phyloP scores from a whole-genome alignment of 805 yeast genomes.

The Spencermartinsiella europaea region DNA sequence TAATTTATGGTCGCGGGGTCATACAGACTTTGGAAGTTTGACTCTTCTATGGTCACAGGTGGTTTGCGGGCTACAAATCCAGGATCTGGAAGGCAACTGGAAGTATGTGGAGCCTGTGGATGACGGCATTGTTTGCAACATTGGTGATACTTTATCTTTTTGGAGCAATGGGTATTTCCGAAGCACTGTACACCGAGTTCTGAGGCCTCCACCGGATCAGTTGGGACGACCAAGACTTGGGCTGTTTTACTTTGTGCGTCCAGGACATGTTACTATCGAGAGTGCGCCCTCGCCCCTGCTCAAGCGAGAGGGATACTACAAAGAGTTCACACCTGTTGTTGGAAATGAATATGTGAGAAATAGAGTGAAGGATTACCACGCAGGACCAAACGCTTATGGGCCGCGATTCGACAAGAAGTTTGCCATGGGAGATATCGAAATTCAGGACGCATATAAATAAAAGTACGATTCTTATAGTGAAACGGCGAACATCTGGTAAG shows the following conservation, averaged over 20 bases:
- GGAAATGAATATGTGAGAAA: slow-evolving; percentile 12
- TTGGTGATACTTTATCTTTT: slow-evolving; percentile 16
- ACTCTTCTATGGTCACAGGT: slow-evolving; percentile 15
- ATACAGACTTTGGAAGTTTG: slow-evolving; percentile 15
- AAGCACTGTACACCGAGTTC: slow-evolving; percentile 15
- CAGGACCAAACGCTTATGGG: slow-evolving; percentile 5
- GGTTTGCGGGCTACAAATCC: slow-evolving; percentile 16
- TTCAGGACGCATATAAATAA: slow-evolving; percentile 11
- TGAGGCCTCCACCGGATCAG: slow-evolving; percentile 18
- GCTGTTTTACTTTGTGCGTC: slow-evolving; percentile 17
- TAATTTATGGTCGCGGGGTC: slow-evolving; percentile 15
- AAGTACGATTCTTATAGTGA: too few species aligned
- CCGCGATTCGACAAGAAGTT: slow-evolving; percentile 13
- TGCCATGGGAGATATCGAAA: slow-evolving; percentile 11
- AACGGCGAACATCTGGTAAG: too few species aligned
- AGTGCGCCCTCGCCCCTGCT: slow-evolving; percentile 12
- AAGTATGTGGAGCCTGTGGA: slow-evolving; percentile 14
- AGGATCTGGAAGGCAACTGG: slow-evolving; percentile 10
- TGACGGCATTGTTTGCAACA: slow-evolving; percentile 14
- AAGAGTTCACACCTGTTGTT: slow-evolving; percentile 7
- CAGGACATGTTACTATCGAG: slow-evolving; percentile 8
- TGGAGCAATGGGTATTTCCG: slow-evolving; percentile 16
- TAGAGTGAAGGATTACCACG: slow-evolving; percentile 13
- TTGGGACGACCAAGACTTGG: slow-evolving; percentile 14
- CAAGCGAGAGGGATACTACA: slow-evolving; percentile 9